Conservation (phyloP, 805 yeast species). For the Saturnispora diversa region DNA sequence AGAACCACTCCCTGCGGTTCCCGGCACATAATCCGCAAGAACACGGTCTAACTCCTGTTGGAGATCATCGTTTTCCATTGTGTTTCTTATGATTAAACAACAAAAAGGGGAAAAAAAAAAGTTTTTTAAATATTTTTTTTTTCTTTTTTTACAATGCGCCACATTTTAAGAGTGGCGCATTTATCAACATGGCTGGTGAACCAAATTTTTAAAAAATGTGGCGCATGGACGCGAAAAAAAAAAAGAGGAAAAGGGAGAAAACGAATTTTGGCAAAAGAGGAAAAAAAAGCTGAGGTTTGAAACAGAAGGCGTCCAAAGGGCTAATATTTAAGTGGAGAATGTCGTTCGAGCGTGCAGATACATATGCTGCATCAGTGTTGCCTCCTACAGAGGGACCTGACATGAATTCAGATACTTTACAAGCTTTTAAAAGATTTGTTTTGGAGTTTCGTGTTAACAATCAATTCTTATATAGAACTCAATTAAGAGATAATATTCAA, state of each 20-base stretch:
- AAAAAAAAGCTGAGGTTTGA: background rate
- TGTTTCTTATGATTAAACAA: background rate
- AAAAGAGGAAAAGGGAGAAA: background rate
- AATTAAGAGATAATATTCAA: conserved; percentile 76
- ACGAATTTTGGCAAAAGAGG: background rate
- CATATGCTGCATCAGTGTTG: conserved; percentile 70
- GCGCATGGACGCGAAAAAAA: conserved; percentile 2
- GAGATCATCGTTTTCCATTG: conserved; percentile 11
- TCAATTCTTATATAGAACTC: conserved; percentile 82
- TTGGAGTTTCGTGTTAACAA: conserved; percentile 79
- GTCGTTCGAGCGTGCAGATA: conserved; percentile 71
- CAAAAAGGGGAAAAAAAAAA: background rate
- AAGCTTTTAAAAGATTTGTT: conserved; percentile 73
- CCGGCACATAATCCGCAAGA: conserved; percentile 10
- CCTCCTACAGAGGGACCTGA: conserved; percentile 72
- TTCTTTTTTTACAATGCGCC: background rate
- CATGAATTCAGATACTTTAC: conserved; percentile 58
- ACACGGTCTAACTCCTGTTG: conserved; percentile 11
- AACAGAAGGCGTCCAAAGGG: background rate
- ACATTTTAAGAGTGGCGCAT: background rate
- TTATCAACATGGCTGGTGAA: too few species aligned
- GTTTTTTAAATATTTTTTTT: conserved; percentile 1
- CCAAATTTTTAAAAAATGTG: background rate
- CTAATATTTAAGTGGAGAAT: too few species aligned
- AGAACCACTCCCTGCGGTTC: conserved; percentile 1